These are phyloP conservation scores for Chenopodium berlandieri DNA, from an alignment of 148 eudicot genomes.

Conservation along the genomic window DNA sequence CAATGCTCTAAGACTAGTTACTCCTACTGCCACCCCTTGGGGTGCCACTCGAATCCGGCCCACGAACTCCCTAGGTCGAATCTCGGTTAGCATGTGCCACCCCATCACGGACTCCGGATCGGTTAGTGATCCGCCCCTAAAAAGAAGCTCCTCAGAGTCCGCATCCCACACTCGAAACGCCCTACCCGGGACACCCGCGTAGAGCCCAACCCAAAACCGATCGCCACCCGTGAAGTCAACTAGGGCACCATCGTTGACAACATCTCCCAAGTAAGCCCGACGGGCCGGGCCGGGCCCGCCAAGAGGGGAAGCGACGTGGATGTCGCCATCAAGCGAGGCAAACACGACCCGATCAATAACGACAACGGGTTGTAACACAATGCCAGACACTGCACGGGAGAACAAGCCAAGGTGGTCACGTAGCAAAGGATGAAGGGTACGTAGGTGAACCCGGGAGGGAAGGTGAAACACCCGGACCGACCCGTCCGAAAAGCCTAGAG, in stretches of 20 bases:
- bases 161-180: constrained; percentile 75
- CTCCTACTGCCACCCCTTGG: constrained; percentile 58
- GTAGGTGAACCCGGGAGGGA: constrained; percentile 44
- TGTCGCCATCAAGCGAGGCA: constrained; percentile 75
- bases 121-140: constrained; percentile 58
- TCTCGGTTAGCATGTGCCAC: constrained; percentile 72
- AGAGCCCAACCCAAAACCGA: constrained; percentile 89
- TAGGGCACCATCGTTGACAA: constrained; percentile 74
- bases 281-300: constrained; percentile 30
- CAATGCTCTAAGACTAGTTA: constrained; percentile 46
- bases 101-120: constrained; percentile 85
- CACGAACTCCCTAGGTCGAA: constrained; percentile 39
- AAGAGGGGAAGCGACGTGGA: constrained; percentile 46
- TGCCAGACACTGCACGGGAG: constrained; percentile 74
- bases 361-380: constrained; percentile 32
- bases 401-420: constrained; percentile 65
- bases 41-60: constrained; percentile 61
- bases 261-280: constrained; percentile 60
- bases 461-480: constrained; percentile 66
- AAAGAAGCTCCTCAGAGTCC: constrained; percentile 59
- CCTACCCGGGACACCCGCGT: constrained; percentile 87
- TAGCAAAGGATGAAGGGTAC: constrained; percentile 53
- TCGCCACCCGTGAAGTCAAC: constrained; percentile 71
- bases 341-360: constrained; percentile 38
- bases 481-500: constrained; percentile 83